A percentile compares a stretch with the other conserved stretches of the same genome.
phyloP scores from a whole-genome alignment of 805 yeast species.

The Yarrowia sp. region DNA sequence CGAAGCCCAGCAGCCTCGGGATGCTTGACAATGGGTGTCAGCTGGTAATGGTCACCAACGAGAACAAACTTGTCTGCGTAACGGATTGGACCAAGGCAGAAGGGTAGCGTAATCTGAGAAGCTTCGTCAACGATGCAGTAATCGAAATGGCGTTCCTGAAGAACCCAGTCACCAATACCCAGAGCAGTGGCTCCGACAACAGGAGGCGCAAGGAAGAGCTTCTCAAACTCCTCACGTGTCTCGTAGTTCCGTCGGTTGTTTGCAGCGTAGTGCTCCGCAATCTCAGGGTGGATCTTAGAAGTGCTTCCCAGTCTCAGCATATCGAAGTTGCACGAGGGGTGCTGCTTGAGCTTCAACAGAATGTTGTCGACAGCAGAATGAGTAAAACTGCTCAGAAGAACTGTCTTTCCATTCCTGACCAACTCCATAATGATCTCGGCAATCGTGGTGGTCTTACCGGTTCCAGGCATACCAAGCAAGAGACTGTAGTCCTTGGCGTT shows the following conservation, averaged over 20 bases:
- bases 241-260: slow-evolving; percentile 41
- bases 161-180: slow-evolving; percentile 64
- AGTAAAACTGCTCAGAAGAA: slow-evolving; percentile 81
- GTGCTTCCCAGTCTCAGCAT: slow-evolving; percentile 68
- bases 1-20: slow-evolving; percentile 73
- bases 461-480: slow-evolving; percentile 96
- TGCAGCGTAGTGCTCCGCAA: slow-evolving; percentile 47
- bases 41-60: slow-evolving; percentile 95
- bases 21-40: slow-evolving; percentile 81
- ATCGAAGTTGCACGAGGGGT: slow-evolving; percentile 39
- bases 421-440: slow-evolving; percentile 66
- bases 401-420: slow-evolving; percentile 59
- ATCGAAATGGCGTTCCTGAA: slow-evolving; percentile 65
- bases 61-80: slow-evolving; percentile 75
- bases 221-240: slow-evolving; percentile 48
- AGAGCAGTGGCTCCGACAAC: slow-evolving; percentile 89
- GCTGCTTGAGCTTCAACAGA: slow-evolving; percentile 61
- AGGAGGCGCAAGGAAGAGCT: slow-evolving; percentile 53
- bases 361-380: slow-evolving; percentile 97
- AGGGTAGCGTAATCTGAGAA: slow-evolving; percentile 89
- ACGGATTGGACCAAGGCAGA: slow-evolving; percentile 82
- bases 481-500: slow-evolving; percentile 71
- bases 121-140: slow-evolving; percentile 97
- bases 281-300: slow-evolving; percentile 58
- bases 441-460: slow-evolving; percentile 91